phyloP scores from a whole-genome alignment of 495 filamentous ascomycete genomes.

The Cairneyella variabilis region DNA sequence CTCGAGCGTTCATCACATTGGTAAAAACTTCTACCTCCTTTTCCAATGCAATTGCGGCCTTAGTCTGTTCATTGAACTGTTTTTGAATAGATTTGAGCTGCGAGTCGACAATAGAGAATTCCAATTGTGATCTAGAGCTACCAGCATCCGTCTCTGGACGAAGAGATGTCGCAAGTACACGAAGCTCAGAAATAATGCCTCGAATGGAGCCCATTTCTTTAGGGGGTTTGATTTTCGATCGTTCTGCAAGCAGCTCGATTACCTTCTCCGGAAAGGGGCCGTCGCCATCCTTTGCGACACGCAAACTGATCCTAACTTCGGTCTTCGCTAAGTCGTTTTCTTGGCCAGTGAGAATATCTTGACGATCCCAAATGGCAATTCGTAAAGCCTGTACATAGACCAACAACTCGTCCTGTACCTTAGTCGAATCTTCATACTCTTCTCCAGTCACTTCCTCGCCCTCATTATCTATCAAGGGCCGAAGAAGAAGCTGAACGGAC shows the following conservation, averaged over 20 bases:
- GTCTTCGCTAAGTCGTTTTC: constrained; percentile 75
- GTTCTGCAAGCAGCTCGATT: constrained; percentile 53
- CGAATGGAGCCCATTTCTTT: constrained; percentile 60
- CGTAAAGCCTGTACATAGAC: constrained; percentile 76
- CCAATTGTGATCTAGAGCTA: constrained; percentile 57
- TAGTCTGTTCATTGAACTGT: constrained; percentile 61
- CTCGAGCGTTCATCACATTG: constrained; percentile 70
- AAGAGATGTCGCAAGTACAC: constrained; percentile 58
- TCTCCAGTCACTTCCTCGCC: constrained; percentile 74
- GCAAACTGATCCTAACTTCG: constrained; percentile 58
- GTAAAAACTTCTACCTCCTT: constrained; percentile 75
- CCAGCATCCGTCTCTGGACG: constrained; percentile 56
- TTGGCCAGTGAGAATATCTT: constrained; percentile 69
- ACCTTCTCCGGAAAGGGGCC: constrained; percentile 71
- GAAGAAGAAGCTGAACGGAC: constrained; percentile 63
- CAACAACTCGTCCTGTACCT: constrained; percentile 60
- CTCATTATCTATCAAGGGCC: constrained; percentile 80
- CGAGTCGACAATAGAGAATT: constrained; percentile 51
- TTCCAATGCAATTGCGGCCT: constrained; percentile 54
- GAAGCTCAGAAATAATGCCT: constrained; percentile 63
- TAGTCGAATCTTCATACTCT: constrained; percentile 84
- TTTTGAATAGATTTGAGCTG: constrained; percentile 54
- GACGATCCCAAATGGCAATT: constrained; percentile 71
- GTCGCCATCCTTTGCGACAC: constrained; percentile 54
- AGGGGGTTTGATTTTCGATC: constrained; percentile 54